Evolutionary conservation across 148 eudicot genomes (phyloP), one percentile per base, ranked within the genome.

Genomic region (Rhododendron williamsianum): DNA sequence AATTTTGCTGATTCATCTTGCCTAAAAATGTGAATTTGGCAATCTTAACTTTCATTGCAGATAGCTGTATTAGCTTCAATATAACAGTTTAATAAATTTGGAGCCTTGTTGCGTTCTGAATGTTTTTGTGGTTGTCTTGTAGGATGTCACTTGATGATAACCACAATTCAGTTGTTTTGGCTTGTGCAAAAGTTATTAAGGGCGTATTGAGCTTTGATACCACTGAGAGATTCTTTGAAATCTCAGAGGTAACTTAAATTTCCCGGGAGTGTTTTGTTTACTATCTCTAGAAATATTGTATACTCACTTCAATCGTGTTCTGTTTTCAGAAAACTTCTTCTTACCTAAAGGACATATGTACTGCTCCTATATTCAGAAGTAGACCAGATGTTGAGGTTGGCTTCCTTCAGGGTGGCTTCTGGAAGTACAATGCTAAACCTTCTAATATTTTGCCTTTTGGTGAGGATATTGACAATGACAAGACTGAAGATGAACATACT

Each of bases 71-170:
- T 4, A 25, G 25, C 80, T 69, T 84, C 82, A 58, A 23, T 84
- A 1, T 76, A 84, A 72, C 38, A 3, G 9, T 74, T 9, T 60
- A 58, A 43, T 84, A 41, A 30, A 25, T 1, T 79, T 48, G 3
- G 51, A 49, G 38, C 36, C 60, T 25, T 81, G 38, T 56, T 58
- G 19, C 38, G 6, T 58, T 81, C 74, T 82, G 25, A 76, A 63
- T 60, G 67, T 77, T 25, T 38, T n/a, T 35, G 56, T 88, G 38
- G 81, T 80, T 21, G 51, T 84, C 84, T 78, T 88, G 86, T 86
- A 97, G 99, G 93, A 88, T 97, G 91, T 89, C 92, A 45, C 93
- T 97, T 41, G 99, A 97, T 89, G 99, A 95, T 87, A 95, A 95
- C 87, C 98, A 97, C 88, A 85, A 87, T 41, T 92, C 94, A 56